These are phyloP conservation scores for Fusarium hostae DNA, from an alignment of 2,329 filamentous ascomycete species.

Conservation along the genomic window DNA sequence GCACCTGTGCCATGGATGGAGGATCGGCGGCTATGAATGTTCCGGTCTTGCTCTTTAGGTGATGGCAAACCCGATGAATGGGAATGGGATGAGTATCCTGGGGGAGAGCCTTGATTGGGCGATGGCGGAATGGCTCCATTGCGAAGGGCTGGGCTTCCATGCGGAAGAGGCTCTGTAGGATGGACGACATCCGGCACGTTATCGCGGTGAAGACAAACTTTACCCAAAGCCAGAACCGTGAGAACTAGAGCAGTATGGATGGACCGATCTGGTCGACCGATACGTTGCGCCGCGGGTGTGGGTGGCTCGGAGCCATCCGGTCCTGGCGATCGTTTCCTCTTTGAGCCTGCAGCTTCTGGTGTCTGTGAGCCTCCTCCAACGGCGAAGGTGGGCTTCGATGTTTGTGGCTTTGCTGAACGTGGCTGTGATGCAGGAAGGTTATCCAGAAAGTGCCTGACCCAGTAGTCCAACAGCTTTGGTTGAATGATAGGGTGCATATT, in stretches of 20 bases:
- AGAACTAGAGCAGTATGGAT: conserved; percentile 85
- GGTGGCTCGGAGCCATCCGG: conserved; percentile 50
- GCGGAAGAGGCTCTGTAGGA: conserved; percentile 46
- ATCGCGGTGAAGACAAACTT: conserved; percentile 73
- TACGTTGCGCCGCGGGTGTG: conserved; percentile 51
- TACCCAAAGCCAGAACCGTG: conserved; percentile 85
- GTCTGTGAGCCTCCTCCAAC: conserved; percentile 44
- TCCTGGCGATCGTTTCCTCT: conserved; percentile 67
- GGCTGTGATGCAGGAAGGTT: conserved; percentile 53
- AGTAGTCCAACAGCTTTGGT: conserved; percentile 61
- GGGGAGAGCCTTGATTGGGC: conserved; percentile 67
- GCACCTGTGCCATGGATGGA: conserved; percentile 59
- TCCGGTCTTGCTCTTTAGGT: conserved; percentile 62
- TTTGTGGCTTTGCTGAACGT: conserved; percentile 45
- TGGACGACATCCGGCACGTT: conserved; percentile 68
- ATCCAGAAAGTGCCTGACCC: conserved; percentile 65
- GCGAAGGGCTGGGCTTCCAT: conserved; percentile 54
- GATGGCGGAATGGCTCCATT: conserved; percentile 63
- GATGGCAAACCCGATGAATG: conserved; percentile 64
- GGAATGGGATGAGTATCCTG: conserved; percentile 56
- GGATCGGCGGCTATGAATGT: conserved; percentile 59
- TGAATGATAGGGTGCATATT: conserved; percentile 74
- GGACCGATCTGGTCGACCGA: conserved; percentile 69
- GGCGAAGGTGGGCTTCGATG: conserved; percentile 48
- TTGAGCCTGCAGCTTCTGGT: conserved; percentile 52